phyloP scores from a whole-genome alignment of 1,284 basidiomycete species.

The Tylopilus orsonianus region DNA sequence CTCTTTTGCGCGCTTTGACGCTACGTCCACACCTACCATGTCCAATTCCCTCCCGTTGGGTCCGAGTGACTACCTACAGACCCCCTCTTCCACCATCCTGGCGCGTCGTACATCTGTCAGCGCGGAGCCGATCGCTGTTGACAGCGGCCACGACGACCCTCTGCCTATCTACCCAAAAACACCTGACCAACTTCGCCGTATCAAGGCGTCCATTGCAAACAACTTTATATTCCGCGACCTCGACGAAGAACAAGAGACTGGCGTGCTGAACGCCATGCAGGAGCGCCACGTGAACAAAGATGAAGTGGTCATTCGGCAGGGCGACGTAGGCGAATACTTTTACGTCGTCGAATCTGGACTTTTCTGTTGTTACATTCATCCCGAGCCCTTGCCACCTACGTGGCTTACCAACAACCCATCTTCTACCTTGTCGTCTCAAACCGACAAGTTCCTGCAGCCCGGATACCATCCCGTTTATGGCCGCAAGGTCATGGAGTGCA shows the following conservation, averaged over 20 bases:
- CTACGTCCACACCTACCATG: slow-evolving; percentile 46
- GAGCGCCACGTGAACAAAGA: slow-evolving; percentile 75
- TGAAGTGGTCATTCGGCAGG: slow-evolving; percentile 92
- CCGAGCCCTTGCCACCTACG: slow-evolving; percentile 59
- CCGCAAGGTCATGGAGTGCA: slow-evolving; percentile 83
- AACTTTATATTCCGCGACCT: slow-evolving; percentile 97
- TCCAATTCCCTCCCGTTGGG: slow-evolving; percentile 42
- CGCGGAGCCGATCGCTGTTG: slow-evolving; percentile 93
- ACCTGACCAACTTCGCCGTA: slow-evolving; percentile 82
- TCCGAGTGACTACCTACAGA: slow-evolving; percentile 62
- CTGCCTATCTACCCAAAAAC: slow-evolving; percentile 82
- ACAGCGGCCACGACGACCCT: slow-evolving; percentile 62
- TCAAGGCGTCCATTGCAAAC: slow-evolving; percentile 82
- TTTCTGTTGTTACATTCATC: slow-evolving; percentile 84
- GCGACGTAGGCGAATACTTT: slow-evolving; percentile 96
- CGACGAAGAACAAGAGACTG: slow-evolving; percentile 92
- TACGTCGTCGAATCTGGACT: slow-evolving; percentile 94
- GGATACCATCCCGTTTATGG: slow-evolving; percentile 73
- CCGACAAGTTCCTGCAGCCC: slow-evolving; percentile 57
- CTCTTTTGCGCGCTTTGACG: slow-evolving; percentile 52
- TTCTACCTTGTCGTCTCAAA: slow-evolving; percentile 38
- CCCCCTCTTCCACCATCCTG: slow-evolving; percentile 75
- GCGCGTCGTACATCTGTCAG: slow-evolving; percentile 93
- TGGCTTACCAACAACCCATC: slow-evolving; percentile 46
- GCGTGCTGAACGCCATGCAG: slow-evolving; percentile 94